Base-by-base conservation (phyloP, 495 filamentous ascomycete species). In the Tuber melanosporum region DNA sequence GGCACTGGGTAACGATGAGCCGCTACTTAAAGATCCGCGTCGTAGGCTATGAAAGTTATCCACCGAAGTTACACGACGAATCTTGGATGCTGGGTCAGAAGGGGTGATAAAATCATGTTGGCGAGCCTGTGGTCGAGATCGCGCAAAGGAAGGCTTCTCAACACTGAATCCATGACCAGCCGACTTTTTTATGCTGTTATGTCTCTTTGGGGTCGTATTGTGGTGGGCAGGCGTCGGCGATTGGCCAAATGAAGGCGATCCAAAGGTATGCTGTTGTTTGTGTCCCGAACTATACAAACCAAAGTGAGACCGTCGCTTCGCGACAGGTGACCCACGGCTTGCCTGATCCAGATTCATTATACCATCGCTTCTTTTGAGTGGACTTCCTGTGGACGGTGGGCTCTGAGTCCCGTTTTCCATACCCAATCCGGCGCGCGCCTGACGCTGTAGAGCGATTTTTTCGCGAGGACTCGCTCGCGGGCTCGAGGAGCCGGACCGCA, bases 281-380 rank as follows among this genome's bases (percentile, higher is more conserved):
- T 52, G 85, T 83, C 71, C 88, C 83, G 77, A 87, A 84, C 74
- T 82, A 80, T 73, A 85, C 75, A 70, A 78, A 74, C 72, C 82
- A 80, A 75, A 82, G 79, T 77, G 78, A 15, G 75, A 80, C 71
- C 74, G 86, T 78, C 76, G 80, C 86, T 79, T 88, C 85, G 76
- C 92, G 91, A 84, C 96, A 93, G 71, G 97, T 89, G 83, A 90
- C 91, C 83, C 92, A 92, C 78, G 84, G 86, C 82, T 82, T 57
- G 76, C 90, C 88, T 36, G 87, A 79, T 96, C 95, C 20, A 96
- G 84, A 81, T 92, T 92, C 92, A 97, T 95, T 20, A 91, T 91
- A 9, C 92, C 91, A 84, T 99, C 95, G 80, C 90, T 96, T 71
- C 96, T 90, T 85, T 98, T 98, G 70, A 99, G 85, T 0, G 95